Percentiles rank a stretch among this genome's conserved stretches.
These are phyloP conservation scores for Neonectria punicea DNA, from an alignment of 2,329 filamentous ascomycete genomes.

Conservation along the genomic window DNA sequence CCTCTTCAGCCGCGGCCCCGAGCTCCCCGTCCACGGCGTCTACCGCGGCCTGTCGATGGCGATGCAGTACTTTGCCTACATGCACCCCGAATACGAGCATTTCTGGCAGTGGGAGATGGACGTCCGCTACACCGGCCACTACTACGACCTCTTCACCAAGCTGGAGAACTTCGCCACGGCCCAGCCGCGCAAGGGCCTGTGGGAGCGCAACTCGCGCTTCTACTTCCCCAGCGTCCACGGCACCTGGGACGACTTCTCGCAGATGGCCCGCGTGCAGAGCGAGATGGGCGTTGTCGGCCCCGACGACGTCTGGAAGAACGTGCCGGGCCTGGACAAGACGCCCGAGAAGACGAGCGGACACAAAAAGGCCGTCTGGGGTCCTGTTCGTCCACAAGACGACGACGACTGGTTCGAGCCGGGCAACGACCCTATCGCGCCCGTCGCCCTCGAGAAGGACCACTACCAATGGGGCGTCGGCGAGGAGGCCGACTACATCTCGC, in stretches of 20 bases:
- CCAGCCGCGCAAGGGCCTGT: conserved; percentile 82
- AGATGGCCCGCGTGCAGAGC: conserved; percentile 78
- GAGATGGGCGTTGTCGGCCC: conserved; percentile 73
- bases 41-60: conserved; percentile 96
- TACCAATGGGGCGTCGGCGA: conserved; percentile 90
- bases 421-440: conserved; percentile 79
- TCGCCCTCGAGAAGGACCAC: conserved; percentile 77
- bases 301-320: conserved; percentile 73
- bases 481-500: conserved; percentile 89
- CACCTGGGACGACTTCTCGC: conserved; percentile 80
- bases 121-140: conserved; percentile 88
- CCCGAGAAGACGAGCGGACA: conserved; percentile 48
- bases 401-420: conserved; percentile 78
- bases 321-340: conserved; percentile 55
- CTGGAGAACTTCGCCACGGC: conserved; percentile 74
- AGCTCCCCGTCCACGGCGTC: conserved; percentile 87
- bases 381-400: conserved; percentile 73
- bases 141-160: conserved; percentile 78
- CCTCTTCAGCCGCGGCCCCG: conserved; percentile 70
- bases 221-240: conserved; percentile 82
- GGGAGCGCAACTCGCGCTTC: conserved; percentile 83
- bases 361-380: conserved; percentile 84
- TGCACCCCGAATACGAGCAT: conserved; percentile 88
- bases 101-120: conserved; percentile 99
- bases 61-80: conserved; percentile 90